phyloP scores from a whole-genome alignment of 2,329 filamentous ascomycete genomes.

The Seiridium cupressi region DNA sequence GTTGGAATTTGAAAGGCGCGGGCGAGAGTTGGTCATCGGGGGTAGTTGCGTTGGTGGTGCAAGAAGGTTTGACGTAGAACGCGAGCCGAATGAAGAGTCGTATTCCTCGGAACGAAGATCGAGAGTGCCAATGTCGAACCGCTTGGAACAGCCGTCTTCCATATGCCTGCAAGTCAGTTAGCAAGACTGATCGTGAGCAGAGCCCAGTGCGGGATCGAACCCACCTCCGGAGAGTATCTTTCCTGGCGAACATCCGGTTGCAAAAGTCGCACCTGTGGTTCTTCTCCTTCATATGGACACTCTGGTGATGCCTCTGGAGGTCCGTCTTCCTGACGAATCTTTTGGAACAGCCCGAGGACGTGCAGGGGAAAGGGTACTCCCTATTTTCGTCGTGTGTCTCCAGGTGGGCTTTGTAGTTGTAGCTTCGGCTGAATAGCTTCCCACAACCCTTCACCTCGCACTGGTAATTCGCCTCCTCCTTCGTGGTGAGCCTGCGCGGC shows the following conservation, averaged over 20 bases:
- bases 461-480: constrained; percentile 68
- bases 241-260: constrained; percentile 69
- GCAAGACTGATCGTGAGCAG: constrained; percentile 3
- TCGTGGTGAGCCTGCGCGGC: constrained; percentile 56
- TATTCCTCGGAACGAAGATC: constrained; percentile 32
- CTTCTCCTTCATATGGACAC: constrained; percentile 71
- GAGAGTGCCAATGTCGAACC: constrained; percentile 57
- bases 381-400: constrained; percentile 77
- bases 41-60: constrained; percentile 7
- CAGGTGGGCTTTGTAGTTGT: constrained; percentile 85
- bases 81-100: constrained; percentile 2
- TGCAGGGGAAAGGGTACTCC: constrained; percentile 69
- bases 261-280: constrained; percentile 72
- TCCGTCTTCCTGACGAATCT: constrained; percentile 83
- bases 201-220: constrained; percentile 19
- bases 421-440: constrained; percentile 77
- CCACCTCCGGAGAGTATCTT: constrained; percentile 80
- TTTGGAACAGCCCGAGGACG: constrained; percentile 63
- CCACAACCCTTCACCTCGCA: constrained; percentile 71
- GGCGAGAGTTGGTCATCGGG: constrained; percentile 5
- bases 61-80: background rate
- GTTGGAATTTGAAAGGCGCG: constrained; percentile 7
- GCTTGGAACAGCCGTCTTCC: constrained; percentile 72
- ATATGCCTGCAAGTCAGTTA: constrained; percentile 57
- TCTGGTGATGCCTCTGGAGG: constrained; percentile 60